Evolutionary conservation across 805 yeast genomes (phyloP), one percentile per base, ranked within the genome.

Genomic region (Ogataea haglerorum): DNA sequence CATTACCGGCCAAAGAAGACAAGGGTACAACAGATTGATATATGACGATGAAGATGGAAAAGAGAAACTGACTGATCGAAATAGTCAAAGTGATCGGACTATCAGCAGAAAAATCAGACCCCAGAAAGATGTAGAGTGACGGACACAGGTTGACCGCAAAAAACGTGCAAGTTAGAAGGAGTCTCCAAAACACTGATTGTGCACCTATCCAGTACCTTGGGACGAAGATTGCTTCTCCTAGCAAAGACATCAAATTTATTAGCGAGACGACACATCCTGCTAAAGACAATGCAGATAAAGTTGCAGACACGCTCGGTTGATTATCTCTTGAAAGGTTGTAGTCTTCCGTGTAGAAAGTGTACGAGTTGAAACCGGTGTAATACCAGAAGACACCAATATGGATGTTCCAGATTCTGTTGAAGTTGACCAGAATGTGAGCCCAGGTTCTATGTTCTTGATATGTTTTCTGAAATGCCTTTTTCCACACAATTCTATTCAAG

Each of bases 171-270:
- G 80, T 59, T 2, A 76, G 51, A 0, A 66, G 5, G 18, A 81
- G 46, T 44, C 88, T 70, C 40, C 65, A 65, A 1, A 69, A 42
- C 3, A 85, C 56, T 2, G 84, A 79, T 41, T 72, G 79, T 6
- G 88, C 79, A 0, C 93, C 95, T 0, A 85, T 76, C 80, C 83
- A 84, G 30, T 67, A 65, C 46, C 93, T 65, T 5, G 95, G 93
- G 21, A 85, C 82, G 58, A 80, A 84, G 0, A 64, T 36, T 30
- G 68, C 65, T 57, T 86, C 95, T 23, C 76, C 68, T 0, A 78
- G 1, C 0, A 82, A 66, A 0, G 87, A 80, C 2, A 73, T 2
- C 1, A 85, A 51, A 42, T 80, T 78, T 18, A 84, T 71, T 1
- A 78, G 30, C 5, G 80, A 71, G 1, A 85, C 78, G 6, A 82